A percentile compares a stretch with the other conserved stretches of the same genome.
phyloP scores from a whole-genome alignment of 148 eudicot species.

The Dianthus caryophyllus region DNA sequence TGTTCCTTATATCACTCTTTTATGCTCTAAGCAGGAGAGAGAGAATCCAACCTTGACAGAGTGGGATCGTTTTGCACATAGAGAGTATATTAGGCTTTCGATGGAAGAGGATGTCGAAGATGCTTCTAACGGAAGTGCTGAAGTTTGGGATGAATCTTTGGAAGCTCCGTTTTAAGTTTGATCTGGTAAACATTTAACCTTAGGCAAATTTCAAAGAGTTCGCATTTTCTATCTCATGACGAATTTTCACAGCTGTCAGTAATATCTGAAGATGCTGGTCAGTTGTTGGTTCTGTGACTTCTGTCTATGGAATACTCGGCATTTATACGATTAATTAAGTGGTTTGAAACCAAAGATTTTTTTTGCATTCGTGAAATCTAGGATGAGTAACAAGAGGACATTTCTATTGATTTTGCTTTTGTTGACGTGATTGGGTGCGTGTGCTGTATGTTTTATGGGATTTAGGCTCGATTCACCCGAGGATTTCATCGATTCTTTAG shows the following conservation, averaged over 20 bases:
- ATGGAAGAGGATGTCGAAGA: slow-evolving; percentile 99
- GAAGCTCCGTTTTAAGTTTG: slow-evolving; percentile 87
- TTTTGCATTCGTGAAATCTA: background rate
- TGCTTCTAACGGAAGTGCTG: slow-evolving; percentile 96
- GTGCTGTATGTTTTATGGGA: too few species aligned
- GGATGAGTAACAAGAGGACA: background rate
- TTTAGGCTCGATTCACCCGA: too few species aligned
- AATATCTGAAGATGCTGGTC: background rate
- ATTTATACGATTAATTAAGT: background rate
- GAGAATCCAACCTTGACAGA: slow-evolving; percentile 94
- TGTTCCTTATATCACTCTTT: background rate
- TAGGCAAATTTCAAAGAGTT: background rate
- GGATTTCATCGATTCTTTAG: too few species aligned
- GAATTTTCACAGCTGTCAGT: background rate
- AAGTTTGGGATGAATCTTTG: slow-evolving; percentile 96
- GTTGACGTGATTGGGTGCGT: too few species aligned
- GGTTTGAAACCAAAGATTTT: background rate
- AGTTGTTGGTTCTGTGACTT: too few species aligned
- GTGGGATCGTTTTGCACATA: slow-evolving; percentile 98
- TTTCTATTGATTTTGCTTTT: too few species aligned
- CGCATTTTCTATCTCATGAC: too few species aligned
- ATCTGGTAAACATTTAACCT: slow-evolving; percentile 19
- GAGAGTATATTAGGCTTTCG: slow-evolving; percentile 94
- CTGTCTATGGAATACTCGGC: too few species aligned
- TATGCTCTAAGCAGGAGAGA: slow-evolving; percentile 61